These are phyloP conservation scores for Xylaria sp. DNA, from an alignment of 2,329 filamentous ascomycete species.

Conservation along the genomic window DNA sequence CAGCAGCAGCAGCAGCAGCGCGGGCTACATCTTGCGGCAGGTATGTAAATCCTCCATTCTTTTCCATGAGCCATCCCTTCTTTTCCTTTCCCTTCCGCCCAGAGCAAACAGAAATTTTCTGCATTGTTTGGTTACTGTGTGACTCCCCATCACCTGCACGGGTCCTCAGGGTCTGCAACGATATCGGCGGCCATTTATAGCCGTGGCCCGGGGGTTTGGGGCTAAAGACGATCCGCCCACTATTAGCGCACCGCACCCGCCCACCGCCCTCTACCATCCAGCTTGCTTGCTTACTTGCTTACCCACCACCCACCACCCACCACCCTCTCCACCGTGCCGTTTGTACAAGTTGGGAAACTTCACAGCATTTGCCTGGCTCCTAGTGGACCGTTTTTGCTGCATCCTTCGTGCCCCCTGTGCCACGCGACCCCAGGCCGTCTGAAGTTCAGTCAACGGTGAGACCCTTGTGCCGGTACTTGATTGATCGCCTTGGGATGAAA, in stretches of 20 bases:
- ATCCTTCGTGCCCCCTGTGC: slow-evolving; percentile 5
- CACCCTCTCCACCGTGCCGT: no score
- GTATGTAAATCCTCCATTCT: slow-evolving; percentile 4
- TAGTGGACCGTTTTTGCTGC: slow-evolving; percentile 3
- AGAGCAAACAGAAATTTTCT: neutral
- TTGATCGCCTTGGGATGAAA: slow-evolving; percentile 4
- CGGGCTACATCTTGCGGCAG: slow-evolving; percentile 12
- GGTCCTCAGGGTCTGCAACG: neutral
- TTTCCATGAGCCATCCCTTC: neutral
- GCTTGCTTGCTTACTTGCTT: neutral
- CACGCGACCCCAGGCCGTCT: slow-evolving; percentile 1
- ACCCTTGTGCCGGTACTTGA: neutral
- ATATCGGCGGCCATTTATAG: neutral
- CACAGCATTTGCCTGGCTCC: neutral
- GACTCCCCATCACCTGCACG: neutral
- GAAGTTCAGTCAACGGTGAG: neutral
- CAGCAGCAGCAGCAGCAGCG: neutral
- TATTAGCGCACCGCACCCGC: neutral
- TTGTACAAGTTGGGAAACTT: neutral
- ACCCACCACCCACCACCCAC: no score
- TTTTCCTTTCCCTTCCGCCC: slow-evolving; percentile 4
- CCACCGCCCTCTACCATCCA: no score
- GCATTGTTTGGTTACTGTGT: slow-evolving; percentile 1
- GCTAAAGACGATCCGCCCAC: neutral
- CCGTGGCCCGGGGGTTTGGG: no score